Base-by-base conservation (phyloP, 129 eudicot species). In the Pulicaria dysenterica region DNA sequence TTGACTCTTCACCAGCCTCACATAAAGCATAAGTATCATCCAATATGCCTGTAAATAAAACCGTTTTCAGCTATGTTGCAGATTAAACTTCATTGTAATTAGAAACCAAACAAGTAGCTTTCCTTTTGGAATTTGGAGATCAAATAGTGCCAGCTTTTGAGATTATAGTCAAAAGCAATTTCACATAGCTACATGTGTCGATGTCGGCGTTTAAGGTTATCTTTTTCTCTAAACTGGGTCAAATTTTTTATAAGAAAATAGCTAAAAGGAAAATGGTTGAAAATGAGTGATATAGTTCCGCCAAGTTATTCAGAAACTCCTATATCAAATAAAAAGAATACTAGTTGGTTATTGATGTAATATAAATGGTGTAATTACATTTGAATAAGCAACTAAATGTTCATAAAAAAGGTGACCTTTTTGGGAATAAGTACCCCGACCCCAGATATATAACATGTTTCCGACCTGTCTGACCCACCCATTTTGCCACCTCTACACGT, bases 21-120 rank as follows among this genome's bases (percentile, higher is more conserved):
- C 90, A 82, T 3, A 85, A 79, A 56, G 90, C 90, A 76, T 82
- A 82, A 45, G 87, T 58, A 73, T 85, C 90, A 58, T 85, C 87
- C 79, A 85, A 41, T 67, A 85, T 72, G 14, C 90, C 85, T 85
- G 82, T 48, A 64, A 47, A 51, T 69, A 54, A 12, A 62, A 62
- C 8, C 3, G 16, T 12, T 49, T 59, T 70, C 41, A 78, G 73
- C 38, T 57, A 57, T 14, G 10, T 8, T 38, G 66, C 39, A 54
- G 38, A 55, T 55, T 56, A 78, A 48, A 39, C 46, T 24, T 65
- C 53, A 71, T 57, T 72, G 72, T 53, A 64, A 44, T 64, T 31
- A 65, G 12, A 54, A 19, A 64, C 31, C 49, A 49, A 51, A 53
- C 39, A 53, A 51, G 31, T 62, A 40, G 6, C 5, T 10, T 45